phyloP scores from a whole-genome alignment of 768 basidiomycete species.

The Xerocomellus intermedius region DNA sequence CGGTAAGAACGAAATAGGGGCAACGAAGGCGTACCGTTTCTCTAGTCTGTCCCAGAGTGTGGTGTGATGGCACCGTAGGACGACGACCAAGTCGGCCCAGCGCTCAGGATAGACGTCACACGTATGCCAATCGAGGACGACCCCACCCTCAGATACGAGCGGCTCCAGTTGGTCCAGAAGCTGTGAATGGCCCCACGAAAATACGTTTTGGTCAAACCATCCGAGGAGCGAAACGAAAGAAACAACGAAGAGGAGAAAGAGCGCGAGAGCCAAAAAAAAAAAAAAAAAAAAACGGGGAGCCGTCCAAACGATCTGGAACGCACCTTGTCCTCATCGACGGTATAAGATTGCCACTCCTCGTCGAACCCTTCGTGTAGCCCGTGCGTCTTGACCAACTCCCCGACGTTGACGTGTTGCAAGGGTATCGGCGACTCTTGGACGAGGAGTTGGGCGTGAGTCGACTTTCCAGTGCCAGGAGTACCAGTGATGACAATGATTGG shows the following conservation, averaged over 20 bases:
- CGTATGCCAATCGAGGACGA: conserved; percentile 94
- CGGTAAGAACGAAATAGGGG: not conserved
- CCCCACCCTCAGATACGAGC: conserved; percentile 61
- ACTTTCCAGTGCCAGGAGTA: conserved; percentile 95
- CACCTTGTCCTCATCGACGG: conserved; percentile 95
- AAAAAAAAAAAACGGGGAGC: too few species aligned
- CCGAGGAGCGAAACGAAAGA: too few species aligned
- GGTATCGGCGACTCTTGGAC: conserved; percentile 66
- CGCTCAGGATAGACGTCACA: conserved; percentile 94
- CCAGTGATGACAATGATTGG: conserved; percentile 87
- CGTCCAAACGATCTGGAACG: conserved; percentile 12
- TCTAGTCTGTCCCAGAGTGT: conserved; percentile 88
- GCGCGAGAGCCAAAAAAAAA: too few species aligned
- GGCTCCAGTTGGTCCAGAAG: conserved; percentile 87
- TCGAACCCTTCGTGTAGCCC: conserved; percentile 83
- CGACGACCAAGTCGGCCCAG: conserved; percentile 94
- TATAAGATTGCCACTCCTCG: conserved; percentile 93
- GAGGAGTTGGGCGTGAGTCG: conserved; percentile 87
- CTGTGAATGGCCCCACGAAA: conserved; percentile 37
- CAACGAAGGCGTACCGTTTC: conserved; percentile 56
- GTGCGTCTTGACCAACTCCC: conserved; percentile 84
- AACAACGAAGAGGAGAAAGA: not conserved
- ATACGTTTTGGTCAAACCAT: not conserved
- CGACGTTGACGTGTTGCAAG: conserved; percentile 82
- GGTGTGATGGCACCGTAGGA: conserved; percentile 86